phyloP scores from a whole-genome alignment of 2,329 filamentous ascomycete genomes.

The Didymellaceae sp. region DNA sequence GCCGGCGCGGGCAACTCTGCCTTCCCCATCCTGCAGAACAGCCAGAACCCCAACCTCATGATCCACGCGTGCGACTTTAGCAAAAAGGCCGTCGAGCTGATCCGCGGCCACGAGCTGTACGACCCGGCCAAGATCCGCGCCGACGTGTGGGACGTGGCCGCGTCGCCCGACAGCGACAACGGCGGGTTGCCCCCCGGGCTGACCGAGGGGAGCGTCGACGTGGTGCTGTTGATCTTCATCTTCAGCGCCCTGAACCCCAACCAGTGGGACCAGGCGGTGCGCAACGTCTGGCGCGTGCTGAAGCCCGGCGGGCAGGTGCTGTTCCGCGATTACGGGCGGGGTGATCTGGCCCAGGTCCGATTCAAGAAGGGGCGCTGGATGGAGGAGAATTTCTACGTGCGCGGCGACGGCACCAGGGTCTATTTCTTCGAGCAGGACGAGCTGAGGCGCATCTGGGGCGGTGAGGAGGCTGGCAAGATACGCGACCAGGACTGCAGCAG shows the following conservation, averaged over 20 bases:
- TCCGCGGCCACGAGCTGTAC: constrained; percentile 81
- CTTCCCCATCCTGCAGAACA: constrained; percentile 85
- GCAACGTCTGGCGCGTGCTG: constrained; percentile 80
- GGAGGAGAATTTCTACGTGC: constrained; percentile 95
- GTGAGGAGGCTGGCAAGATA: constrained; percentile 28
- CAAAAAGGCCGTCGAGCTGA: constrained; percentile 91
- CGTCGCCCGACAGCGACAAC: constrained; percentile 53
- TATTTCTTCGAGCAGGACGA: constrained; percentile 96
- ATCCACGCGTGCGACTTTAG: constrained; percentile 97
- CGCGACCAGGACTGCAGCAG: not conserved
- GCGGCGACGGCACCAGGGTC: constrained; percentile 92
- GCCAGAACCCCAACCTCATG: constrained; percentile 80
- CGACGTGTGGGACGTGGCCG: constrained; percentile 91
- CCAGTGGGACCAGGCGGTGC: constrained; percentile 84
- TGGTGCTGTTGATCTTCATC: constrained; percentile 95
- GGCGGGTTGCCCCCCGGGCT: constrained; percentile 75
- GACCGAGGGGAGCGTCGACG: constrained; percentile 79
- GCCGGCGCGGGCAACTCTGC: constrained; percentile 96
- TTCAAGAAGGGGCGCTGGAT: constrained; percentile 96
- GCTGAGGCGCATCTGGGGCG: constrained; percentile 78
- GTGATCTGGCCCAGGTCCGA: constrained; percentile 92
- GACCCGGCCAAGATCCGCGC: constrained; percentile 75
- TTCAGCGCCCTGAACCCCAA: constrained; percentile 87
- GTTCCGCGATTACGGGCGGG: constrained; percentile 95
- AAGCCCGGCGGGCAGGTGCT: constrained; percentile 93